Percentiles rank a stretch among this genome's conserved stretches.
Evolutionary conservation across 2,329 filamentous ascomycete genomes (phyloP).

Genomic region (Xylariaceae sp.): DNA sequence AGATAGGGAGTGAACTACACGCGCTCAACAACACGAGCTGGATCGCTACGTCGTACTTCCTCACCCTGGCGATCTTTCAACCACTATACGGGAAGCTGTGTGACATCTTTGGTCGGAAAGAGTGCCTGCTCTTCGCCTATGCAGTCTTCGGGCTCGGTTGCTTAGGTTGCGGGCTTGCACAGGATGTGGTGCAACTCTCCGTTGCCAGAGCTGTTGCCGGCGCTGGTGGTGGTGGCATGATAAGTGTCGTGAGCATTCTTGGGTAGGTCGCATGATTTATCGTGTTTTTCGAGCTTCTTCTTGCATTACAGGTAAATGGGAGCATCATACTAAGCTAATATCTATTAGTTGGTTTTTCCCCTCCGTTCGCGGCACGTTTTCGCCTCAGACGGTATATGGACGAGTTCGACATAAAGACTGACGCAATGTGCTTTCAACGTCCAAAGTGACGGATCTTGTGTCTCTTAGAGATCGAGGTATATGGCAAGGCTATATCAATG

Average conservation of each 20-base stretch:
- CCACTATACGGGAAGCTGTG: slow-evolving; percentile 45
- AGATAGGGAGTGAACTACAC: slow-evolving; percentile 70
- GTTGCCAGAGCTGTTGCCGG: slow-evolving; percentile 35
- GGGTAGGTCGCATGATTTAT: slow-evolving; percentile 1
- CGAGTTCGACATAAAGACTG: no score
- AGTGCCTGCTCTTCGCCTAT: slow-evolving; percentile 36
- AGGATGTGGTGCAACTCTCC: slow-evolving; percentile 40
- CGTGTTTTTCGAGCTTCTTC: no score
- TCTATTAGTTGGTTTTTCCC: no score
- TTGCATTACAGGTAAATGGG: no score
- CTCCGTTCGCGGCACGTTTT: no score
- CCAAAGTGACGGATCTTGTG: slow-evolving; percentile 42
- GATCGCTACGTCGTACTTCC: slow-evolving; percentile 29
- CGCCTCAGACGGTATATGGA: no score
- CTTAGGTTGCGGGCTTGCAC: slow-evolving; percentile 41
- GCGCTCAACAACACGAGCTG: slow-evolving; percentile 66
- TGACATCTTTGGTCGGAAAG: slow-evolving; percentile 46
- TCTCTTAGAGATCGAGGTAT: slow-evolving; percentile 43
- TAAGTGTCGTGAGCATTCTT: slow-evolving; percentile 44
- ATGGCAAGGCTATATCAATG: slow-evolving; percentile 36
- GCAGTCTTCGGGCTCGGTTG: slow-evolving; percentile 45
- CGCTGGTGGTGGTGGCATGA: slow-evolving; percentile 31
- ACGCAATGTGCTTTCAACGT: no score
- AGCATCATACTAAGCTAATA: no score
- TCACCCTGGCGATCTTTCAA: slow-evolving; percentile 39